Evolutionary conservation across 257 asterid genomes (phyloP), one percentile per base, ranked within the genome.

Genomic region (Echium plantagineum): DNA sequence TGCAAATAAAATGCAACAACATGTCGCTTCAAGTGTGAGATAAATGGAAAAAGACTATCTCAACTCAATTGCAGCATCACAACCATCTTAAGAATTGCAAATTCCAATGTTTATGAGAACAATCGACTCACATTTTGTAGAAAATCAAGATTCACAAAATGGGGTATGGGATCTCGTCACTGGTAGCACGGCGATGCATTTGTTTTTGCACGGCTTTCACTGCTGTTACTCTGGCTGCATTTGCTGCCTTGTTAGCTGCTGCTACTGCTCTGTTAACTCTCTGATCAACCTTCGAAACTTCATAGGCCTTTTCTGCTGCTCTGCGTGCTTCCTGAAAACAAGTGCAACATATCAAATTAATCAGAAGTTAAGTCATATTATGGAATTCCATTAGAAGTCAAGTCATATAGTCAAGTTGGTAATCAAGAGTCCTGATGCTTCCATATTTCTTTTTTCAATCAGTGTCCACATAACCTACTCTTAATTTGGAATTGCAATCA

Each of bases 221-320:
- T 24, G 26, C 26, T 24, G 26, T 24, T 24, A 24, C 26, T 24
- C 26, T 24, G 3, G 26, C 26, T 24, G 26, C 26, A 24, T 82
- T 86, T 20, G 94, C 97, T 18, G 97, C 89, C 65, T 65, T 75
- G 69, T 85, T 85, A 51, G 95, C 95, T 18, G 90, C 75, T 52
- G 84, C 77, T 5, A 89, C 85, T 42, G 94, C 94, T 57, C 86
- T 55, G 73, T 82, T 89, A 57, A 89, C 94, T 75, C 95, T 79
- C 77, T 83, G 95, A 49, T 89, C 95, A 58, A 89, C 97, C 64
- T 89, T 89, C 55, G 76, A 69, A 62, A 89, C 95, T 63, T 85
- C 94, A 15, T 85, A 89, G 5, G 97, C 89, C 69, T 62, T 85
- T 73, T 82, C 91, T 32, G 84, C 87, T 63, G 97, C 87, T 57